phyloP scores from a whole-genome alignment of 805 yeast species.

The Wickerhamomyces silvicola region DNA sequence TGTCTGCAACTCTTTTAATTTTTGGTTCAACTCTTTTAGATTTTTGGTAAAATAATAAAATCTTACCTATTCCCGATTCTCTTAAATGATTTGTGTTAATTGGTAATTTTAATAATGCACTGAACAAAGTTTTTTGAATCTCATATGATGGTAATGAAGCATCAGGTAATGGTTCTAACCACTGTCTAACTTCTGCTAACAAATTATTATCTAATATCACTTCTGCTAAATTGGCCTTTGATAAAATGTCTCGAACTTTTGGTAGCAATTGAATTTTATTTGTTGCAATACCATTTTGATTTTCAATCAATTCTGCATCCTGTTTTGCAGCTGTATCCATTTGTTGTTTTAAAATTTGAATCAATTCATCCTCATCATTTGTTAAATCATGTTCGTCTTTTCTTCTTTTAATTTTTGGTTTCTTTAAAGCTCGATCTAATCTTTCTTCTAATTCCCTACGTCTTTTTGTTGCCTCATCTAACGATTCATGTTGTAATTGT shows the following conservation, averaged over 20 bases:
- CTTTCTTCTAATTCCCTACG: constrained; percentile 76
- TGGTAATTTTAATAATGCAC: constrained; percentile 70
- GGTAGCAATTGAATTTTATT: constrained; percentile 72
- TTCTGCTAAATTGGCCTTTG: constrained; percentile 82
- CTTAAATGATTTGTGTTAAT: constrained; percentile 93
- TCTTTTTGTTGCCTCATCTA: constrained; percentile 34
- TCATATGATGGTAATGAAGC: constrained; percentile 97
- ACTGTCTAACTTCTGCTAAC: constrained; percentile 86
- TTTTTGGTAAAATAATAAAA: constrained; percentile 87
- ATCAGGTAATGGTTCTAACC: constrained; percentile 98
- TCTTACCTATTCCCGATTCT: constrained; percentile 92
- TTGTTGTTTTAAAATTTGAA: constrained; percentile 71
- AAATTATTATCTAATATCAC: constrained; percentile 90
- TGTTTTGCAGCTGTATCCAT: constrained; percentile 85
- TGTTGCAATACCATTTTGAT: constrained; percentile 43
- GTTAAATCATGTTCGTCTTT: constrained; percentile 92
- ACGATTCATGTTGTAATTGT: constrained; percentile 9
- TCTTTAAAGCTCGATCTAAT: constrained; percentile 71
- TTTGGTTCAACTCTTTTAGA: constrained; percentile 83
- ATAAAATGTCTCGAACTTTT: constrained; percentile 67
- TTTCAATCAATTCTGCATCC: constrained; percentile 50
- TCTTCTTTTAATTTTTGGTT: constrained; percentile 52
- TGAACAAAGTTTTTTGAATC: constrained; percentile 82
- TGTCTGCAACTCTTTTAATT: constrained; percentile 84
- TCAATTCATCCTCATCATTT: constrained; percentile 88